phyloP scores from a whole-genome alignment of 1,284 basidiomycete species.

The Phellinidium pouzarii region DNA sequence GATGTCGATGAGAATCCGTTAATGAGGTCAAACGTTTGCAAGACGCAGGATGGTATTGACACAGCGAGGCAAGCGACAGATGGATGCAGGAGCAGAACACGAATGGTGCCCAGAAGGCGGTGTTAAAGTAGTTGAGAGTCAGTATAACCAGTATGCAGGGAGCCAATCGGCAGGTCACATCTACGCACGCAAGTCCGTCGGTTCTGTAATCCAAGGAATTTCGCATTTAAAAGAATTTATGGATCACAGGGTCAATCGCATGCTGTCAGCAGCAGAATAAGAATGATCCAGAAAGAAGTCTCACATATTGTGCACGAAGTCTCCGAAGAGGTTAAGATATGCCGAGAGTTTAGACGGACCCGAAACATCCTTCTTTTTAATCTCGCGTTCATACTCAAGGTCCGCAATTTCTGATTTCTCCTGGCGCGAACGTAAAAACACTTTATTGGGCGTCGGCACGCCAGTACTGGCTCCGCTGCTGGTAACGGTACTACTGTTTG shows the following conservation, averaged over 20 bases:
- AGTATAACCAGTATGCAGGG: constrained; percentile 13
- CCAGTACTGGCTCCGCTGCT: constrained; percentile 32
- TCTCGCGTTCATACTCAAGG: constrained; percentile 21
- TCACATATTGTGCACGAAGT: constrained; percentile 84
- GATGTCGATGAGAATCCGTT: background rate
- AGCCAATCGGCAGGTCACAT: constrained; percentile 17
- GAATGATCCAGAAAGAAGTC: constrained; percentile 22
- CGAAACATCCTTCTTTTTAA: constrained; percentile 29
- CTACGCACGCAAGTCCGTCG: constrained; percentile 74
- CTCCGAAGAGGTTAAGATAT: constrained; percentile 85
- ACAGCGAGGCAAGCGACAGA: background rate
- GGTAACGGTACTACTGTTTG: constrained; percentile 25
- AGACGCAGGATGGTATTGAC: background rate
- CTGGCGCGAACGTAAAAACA: constrained; percentile 33
- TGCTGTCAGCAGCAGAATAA: too few species aligned
- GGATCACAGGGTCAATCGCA: too few species aligned
- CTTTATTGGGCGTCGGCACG: constrained; percentile 28
- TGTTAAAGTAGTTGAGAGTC: constrained; percentile 2
- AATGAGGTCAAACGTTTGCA: background rate
- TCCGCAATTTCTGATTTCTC: constrained; percentile 13
- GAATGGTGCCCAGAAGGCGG: background rate
- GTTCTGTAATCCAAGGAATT: constrained; percentile 41
- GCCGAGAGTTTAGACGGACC: constrained; percentile 73
- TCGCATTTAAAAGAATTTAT: too few species aligned
- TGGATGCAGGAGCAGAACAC: background rate